Evolutionary conservation across 2,329 filamentous ascomycete genomes (phyloP).

Genomic region (Ophiobolus disseminans): DNA sequence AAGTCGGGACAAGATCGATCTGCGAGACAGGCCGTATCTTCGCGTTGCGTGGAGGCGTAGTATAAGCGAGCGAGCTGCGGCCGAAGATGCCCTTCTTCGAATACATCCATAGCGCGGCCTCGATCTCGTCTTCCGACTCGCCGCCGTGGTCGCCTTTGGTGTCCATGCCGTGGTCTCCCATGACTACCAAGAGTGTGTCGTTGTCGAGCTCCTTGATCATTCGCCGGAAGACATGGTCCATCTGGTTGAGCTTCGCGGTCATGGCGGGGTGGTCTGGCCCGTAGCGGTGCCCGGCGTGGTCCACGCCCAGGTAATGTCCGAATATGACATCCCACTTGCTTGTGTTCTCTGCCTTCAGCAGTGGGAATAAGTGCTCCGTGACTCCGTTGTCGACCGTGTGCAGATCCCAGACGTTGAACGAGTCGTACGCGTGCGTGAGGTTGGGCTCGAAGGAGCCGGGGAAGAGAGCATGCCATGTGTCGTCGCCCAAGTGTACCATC

Average conservation of each 20-base stretch:
- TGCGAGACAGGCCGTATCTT: conserved; percentile 79
- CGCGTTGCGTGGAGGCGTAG: conserved; percentile 69
- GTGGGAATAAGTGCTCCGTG: conserved; percentile 84
- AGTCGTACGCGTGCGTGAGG: conserved; percentile 89
- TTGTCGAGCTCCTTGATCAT: conserved; percentile 79
- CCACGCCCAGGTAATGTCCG: conserved; percentile 92
- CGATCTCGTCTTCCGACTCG: conserved; percentile 93
- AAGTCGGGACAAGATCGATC: conserved; percentile 93
- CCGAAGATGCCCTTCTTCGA: conserved; percentile 88
- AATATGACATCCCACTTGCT: conserved; percentile 92
- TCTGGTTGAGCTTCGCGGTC: conserved; percentile 87
- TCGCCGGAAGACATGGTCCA: conserved; percentile 79
- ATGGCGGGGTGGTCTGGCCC: conserved; percentile 92
- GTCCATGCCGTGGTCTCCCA: conserved; percentile 99
- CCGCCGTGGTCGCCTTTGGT: conserved; percentile 97
- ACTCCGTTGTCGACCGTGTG: conserved; percentile 98
- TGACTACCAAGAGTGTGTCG: conserved; percentile 85
- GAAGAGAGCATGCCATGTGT: conserved; percentile 95
- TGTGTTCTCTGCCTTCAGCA: conserved; percentile 70
- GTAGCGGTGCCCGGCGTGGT: conserved; percentile 96
- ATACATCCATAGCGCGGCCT: conserved; percentile 98
- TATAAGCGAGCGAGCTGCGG: conserved; percentile 67
- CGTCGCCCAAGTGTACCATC: conserved; percentile 94
- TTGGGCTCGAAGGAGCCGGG: conserved; percentile 90
- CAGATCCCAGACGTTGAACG: conserved; percentile 97